phyloP scores from a whole-genome alignment of 306 rosid genomes.

The Arachis hypogaea region DNA sequence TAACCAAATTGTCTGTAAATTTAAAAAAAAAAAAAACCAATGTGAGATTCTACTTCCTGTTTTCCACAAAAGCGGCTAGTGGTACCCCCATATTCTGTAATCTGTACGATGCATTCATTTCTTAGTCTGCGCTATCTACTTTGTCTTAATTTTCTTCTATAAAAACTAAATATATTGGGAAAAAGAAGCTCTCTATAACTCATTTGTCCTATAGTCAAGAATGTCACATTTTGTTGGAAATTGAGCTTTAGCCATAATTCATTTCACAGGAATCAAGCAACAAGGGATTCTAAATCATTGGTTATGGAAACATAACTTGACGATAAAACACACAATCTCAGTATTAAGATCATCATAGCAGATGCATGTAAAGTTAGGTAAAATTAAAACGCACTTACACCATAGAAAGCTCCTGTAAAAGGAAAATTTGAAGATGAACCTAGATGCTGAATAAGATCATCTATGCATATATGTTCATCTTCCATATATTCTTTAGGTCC shows the following conservation, averaged over 20 bases:
- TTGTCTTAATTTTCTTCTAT: neutral
- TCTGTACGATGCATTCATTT: neutral
- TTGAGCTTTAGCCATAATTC: conserved; percentile 16
- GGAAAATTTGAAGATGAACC: conserved; percentile 54
- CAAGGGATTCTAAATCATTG: conserved; percentile 6
- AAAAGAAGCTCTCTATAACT: neutral
- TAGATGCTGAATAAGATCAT: conserved; percentile 62
- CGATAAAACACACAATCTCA: neutral
- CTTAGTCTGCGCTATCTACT: neutral
- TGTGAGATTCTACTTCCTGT: neutral
- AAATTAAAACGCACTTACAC: conserved; percentile 54
- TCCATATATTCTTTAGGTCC: conserved; percentile 90
- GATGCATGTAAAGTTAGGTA: conserved; percentile 9
- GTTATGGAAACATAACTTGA: conserved; percentile 21
- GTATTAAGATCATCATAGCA: conserved; percentile 25
- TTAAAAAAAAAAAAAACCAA: neutral
- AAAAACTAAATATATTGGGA: neutral
- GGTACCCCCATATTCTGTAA: neutral
- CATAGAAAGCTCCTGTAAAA: conserved; percentile 74
- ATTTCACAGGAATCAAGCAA: neutral
- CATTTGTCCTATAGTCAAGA: conserved; percentile 14
- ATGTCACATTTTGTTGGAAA: conserved; percentile 6
- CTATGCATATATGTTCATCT: conserved; percentile 79
- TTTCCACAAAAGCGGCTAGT: neutral
- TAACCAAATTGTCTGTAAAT: too few relatives aligned